A percentile compares a stretch with the other conserved stretches of the same genome.
Evolutionary conservation across 345 rosid genomes (phyloP).

Genomic region (Linum usitatissimum): DNA sequence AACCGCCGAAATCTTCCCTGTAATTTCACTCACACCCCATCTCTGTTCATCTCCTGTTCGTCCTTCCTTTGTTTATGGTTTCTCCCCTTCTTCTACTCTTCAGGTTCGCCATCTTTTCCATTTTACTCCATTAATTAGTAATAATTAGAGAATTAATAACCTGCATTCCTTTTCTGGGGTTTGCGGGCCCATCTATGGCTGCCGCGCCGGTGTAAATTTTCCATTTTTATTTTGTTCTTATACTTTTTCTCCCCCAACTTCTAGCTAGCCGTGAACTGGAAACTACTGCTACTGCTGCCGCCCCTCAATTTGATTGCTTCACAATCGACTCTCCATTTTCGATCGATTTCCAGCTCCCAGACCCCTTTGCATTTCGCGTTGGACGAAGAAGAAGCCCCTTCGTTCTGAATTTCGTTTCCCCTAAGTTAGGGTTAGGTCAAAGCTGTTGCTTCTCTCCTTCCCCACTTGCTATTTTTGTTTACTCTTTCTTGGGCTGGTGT

Average conservation of each 20-base stretch:
- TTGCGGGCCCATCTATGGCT: not conserved
- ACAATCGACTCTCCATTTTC: not conserved
- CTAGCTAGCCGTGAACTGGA: not conserved
- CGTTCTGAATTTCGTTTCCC: not conserved
- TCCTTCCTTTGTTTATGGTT: not conserved
- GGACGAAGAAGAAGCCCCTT: not conserved
- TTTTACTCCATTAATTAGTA: not conserved
- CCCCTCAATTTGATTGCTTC: not conserved
- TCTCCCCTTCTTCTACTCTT: not conserved
- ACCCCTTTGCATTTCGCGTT: not conserved
- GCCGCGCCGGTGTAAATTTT: too few species aligned
- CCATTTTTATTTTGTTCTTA: too few species aligned
- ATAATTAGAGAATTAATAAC: not conserved
- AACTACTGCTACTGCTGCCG: not conserved
- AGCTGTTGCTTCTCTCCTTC: not conserved
- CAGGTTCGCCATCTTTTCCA: not conserved
- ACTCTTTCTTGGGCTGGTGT: too few species aligned
- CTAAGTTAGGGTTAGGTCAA: not conserved
- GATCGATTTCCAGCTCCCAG: not conserved
- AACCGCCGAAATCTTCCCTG: not conserved
- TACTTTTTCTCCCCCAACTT: too few species aligned
- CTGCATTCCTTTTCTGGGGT: not conserved
- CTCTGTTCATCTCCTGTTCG: not conserved
- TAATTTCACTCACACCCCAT: not conserved
- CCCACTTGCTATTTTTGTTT: not conserved